phyloP scores from a whole-genome alignment of 2,329 filamentous ascomycete species.

The Akanthomyces dipterigenus region DNA sequence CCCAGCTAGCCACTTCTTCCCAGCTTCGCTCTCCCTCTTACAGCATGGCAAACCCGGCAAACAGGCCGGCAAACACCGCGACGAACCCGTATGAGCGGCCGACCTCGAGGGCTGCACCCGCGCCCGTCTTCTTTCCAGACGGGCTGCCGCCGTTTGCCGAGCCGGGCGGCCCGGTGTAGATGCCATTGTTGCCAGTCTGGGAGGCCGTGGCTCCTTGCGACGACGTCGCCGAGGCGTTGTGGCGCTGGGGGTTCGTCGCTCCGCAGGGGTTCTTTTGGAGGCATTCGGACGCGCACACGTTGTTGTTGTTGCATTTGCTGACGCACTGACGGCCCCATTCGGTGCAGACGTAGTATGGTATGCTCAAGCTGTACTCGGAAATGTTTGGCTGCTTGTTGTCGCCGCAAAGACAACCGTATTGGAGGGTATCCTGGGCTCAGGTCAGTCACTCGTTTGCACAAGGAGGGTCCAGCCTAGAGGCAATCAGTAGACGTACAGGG shows the following conservation, averaged over 20 bases:
- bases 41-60: slow-evolving; percentile 35
- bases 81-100: slow-evolving; percentile 32
- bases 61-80: slow-evolving; percentile 31
- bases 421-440: slow-evolving; percentile 44
- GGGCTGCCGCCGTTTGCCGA: background rate
- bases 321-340: slow-evolving; percentile 67
- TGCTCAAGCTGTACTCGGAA: slow-evolving; percentile 68
- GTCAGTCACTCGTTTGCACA: background rate
- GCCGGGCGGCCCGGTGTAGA: slow-evolving; percentile 30
- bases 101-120: slow-evolving; percentile 25
- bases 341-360: slow-evolving; percentile 71
- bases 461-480: background rate
- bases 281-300: slow-evolving; percentile 57
- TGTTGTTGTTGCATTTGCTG: slow-evolving; percentile 41
- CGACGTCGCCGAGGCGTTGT: slow-evolving; percentile 48
- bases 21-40: slow-evolving; percentile 16
- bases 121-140: slow-evolving; percentile 19
- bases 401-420: slow-evolving; percentile 67
- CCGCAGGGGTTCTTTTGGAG: slow-evolving; percentile 65
- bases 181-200: slow-evolving; percentile 26
- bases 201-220: slow-evolving; percentile 30
- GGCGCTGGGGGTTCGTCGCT: slow-evolving; percentile 54
- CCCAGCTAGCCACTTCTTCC: background rate
- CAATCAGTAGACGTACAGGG: slow-evolving; percentile 39
- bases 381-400: slow-evolving; percentile 62